phyloP scores from a whole-genome alignment of 2,329 filamentous ascomycete species.

The Fusarium sambucinum region DNA sequence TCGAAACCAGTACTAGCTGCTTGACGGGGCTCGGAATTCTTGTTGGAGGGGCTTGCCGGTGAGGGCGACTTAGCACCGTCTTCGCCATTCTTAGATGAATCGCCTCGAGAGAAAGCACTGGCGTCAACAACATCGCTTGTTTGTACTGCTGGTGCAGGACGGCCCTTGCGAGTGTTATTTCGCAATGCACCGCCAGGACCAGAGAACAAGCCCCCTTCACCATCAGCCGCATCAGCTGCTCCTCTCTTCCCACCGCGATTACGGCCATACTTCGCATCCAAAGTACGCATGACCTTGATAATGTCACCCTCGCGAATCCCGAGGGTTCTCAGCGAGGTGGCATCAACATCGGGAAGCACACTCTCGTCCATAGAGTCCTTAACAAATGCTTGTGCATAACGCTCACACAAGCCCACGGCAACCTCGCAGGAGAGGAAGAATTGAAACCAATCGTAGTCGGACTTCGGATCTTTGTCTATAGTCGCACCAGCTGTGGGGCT shows the following conservation, averaged over 20 bases:
- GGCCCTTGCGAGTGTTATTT: slow-evolving; percentile 94
- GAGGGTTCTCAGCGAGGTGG: slow-evolving; percentile 83
- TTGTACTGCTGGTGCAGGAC: slow-evolving; percentile 87
- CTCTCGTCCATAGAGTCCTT: slow-evolving; percentile 97
- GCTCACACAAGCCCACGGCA: slow-evolving; percentile 90
- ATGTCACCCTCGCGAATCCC: slow-evolving; percentile 98
- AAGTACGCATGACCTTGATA: slow-evolving; percentile 89
- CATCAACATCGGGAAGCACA: slow-evolving; percentile 88
- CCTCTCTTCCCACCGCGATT: slow-evolving; percentile 57
- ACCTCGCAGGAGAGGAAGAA: slow-evolving; percentile 96
- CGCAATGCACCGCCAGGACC: slow-evolving; percentile 90
- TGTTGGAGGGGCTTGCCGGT: slow-evolving; percentile 47
- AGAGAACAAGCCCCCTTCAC: slow-evolving; percentile 85
- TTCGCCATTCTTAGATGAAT: slow-evolving; percentile 46
- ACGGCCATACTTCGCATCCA: slow-evolving; percentile 85
- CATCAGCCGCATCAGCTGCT: slow-evolving; percentile 62
- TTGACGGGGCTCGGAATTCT: slow-evolving; percentile 47
- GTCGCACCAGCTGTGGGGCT: slow-evolving; percentile 67
- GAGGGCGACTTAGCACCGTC: slow-evolving; percentile 42
- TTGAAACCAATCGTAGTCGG: slow-evolving; percentile 98
- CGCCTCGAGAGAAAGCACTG: slow-evolving; percentile 80
- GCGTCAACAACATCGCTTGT: slow-evolving; percentile 88
- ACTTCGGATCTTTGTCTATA: slow-evolving; percentile 70
- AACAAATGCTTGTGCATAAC: slow-evolving; percentile 89
- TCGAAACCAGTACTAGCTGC: slow-evolving; percentile 76